Percentiles rank a stretch among this genome's conserved stretches.
Conservation (phyloP, 441 rosid species). For the Jatropha podagrica region DNA sequence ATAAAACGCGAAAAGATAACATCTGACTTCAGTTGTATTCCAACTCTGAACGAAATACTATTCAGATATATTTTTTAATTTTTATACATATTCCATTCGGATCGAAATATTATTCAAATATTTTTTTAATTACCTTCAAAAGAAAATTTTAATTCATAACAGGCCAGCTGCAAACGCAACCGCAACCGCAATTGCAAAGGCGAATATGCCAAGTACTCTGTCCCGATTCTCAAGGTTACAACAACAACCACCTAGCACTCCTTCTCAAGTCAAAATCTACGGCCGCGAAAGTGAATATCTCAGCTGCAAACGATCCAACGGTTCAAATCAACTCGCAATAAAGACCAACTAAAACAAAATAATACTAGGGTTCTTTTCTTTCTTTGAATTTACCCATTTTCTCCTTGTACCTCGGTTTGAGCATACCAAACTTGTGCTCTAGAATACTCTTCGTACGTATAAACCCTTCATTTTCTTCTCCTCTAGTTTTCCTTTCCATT, state of each 20-base stretch:
- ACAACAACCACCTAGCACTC: slow-evolving; percentile 1
- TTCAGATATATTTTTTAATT: too few relatives aligned
- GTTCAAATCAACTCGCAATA: slow-evolving; percentile 11
- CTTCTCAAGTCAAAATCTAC: slow-evolving; percentile 19
- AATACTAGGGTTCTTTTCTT: slow-evolving; percentile 23
- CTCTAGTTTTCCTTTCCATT: slow-evolving; percentile 17
- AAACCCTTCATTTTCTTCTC: not conserved
- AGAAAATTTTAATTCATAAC: too few relatives aligned
- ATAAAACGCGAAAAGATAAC: too few relatives aligned
- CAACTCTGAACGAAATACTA: too few relatives aligned
- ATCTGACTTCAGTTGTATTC: too few relatives aligned
- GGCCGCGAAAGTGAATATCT: slow-evolving; percentile 13
- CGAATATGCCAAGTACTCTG: slow-evolving; percentile 33
- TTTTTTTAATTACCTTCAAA: too few relatives aligned
- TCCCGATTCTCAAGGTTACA: slow-evolving; percentile 26
- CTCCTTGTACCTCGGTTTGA: too few relatives aligned
- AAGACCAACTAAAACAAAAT: not conserved
- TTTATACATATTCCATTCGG: too few relatives aligned
- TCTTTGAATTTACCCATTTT: not conserved
- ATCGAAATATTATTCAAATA: too few relatives aligned
- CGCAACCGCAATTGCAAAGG: not conserved
- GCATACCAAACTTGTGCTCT: not conserved
- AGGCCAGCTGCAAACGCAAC: not conserved
- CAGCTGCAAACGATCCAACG: slow-evolving; percentile 32
- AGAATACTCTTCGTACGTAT: not conserved